Conservation (phyloP, 192 early-diverging fungal species). For the Backusella parvicylindrica region DNA sequence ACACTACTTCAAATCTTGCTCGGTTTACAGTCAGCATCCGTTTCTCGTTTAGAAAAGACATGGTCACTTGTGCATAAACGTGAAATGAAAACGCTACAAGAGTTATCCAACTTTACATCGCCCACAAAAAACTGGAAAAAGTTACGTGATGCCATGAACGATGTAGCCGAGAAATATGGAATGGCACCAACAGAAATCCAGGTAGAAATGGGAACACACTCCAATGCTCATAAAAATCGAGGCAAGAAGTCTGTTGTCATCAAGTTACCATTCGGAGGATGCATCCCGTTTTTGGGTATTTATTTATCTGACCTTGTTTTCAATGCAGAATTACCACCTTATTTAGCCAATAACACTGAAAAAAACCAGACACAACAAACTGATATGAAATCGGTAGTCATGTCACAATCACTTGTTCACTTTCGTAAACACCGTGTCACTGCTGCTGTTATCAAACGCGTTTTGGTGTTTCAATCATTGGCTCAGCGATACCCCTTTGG, state of each 20-base stretch:
- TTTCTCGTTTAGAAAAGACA: slow-evolving; percentile 49
- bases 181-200: slow-evolving; percentile 37
- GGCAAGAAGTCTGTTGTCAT: background rate
- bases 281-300: slow-evolving; percentile 59
- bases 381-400: background rate
- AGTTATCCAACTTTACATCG: slow-evolving; percentile 50
- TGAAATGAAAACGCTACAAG: slow-evolving; percentile 43
- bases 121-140: slow-evolving; percentile 55
- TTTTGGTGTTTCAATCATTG: slow-evolving; percentile 52
- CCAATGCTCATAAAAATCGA: slow-evolving; percentile 6
- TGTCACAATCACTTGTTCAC: slow-evolving; percentile 43
- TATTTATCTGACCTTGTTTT: slow-evolving; percentile 57
- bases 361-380: too few species aligned
- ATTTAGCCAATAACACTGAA: slow-evolving; percentile 20
- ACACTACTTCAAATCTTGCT: slow-evolving; percentile 58
- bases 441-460: slow-evolving; percentile 55
- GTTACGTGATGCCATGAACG: slow-evolving; percentile 52
- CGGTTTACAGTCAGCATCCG: slow-evolving; percentile 52
- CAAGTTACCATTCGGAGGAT: slow-evolving; percentile 45
- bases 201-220: slow-evolving; percentile 20
- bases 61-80: slow-evolving; percentile 45
- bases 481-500: slow-evolving; percentile 49
- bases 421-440: slow-evolving; percentile 55
- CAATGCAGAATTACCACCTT: slow-evolving; percentile 53
- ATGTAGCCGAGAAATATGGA: slow-evolving; percentile 51